Base-by-base conservation (phyloP, 2,329 filamentous ascomycete species). In the Hortaea werneckii region DNA sequence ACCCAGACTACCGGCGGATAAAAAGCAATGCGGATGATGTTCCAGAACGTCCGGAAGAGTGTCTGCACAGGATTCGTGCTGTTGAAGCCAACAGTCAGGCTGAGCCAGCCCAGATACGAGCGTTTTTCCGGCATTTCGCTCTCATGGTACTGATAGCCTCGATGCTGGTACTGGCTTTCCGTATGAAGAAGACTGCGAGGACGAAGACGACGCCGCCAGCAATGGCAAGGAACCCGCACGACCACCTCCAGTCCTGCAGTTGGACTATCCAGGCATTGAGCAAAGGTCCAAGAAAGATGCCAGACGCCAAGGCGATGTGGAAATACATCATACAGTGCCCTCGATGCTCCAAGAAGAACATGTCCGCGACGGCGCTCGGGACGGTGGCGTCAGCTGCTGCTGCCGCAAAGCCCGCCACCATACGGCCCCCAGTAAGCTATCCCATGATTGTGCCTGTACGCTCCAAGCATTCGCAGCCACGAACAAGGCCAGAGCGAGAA, bases 311-410 rank as follows among this genome's bases (percentile, higher is more conserved):
- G 5, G 65, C 61, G 6, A 66, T 45, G 39, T 65, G 58, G 41
- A 69, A 67, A 34, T 63, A 57, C 64, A 67, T 67, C 55, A 67
- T 55, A 34, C 58, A 62, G 34, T 61, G 57, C 1, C 64, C 66
- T 9, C 65, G 57, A 37, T 65, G 55, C 12, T 65, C 55, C 6
- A 58, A 49, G 29, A 54, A 57, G 32, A 67, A 64, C 54, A 68
- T 56, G 41, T 69, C 65, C 2, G 58, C 56, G 1, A 65, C 65
- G 0, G 63, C 58, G 7, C 59, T 59, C 0, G 64, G 62, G 1
- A 65, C 63, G 1, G 61, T 61, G 3, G 64, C 65, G 51, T 66
- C 62, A 1, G 62, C 64, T 12, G 63, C 63, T 0, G 63, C 44
- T 2, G 56, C 54, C n/a, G 52, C 56, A n/a, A 61, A 46, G 2